Base-by-base conservation (phyloP, 495 filamentous ascomycete species). In the Penicillium coffeae region DNA sequence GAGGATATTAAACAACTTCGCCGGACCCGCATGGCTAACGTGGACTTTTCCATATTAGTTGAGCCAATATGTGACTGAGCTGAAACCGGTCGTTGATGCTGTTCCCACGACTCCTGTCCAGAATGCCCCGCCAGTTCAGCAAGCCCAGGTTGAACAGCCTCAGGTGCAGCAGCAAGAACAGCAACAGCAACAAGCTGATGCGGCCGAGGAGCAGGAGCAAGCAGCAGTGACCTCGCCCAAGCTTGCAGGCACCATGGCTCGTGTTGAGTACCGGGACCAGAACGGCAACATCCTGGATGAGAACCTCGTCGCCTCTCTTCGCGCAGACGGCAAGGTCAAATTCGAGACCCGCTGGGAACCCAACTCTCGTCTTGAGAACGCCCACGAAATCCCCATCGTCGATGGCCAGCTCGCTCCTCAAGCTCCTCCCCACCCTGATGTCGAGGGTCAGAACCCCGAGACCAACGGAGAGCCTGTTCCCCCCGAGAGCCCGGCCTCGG, bases 311-410 rank as follows among this genome's bases (percentile, higher is more conserved):
- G 81, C 85, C 55, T 84, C 81, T 1, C 80, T 98, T 20, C 77
- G 86, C 58, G 64, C 68, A 34, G 73, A 78, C 48, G 93, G 92
- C 56, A 92, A 95, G 69, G 90, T 97, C 20, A 86, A 87, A 50
- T 96, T 97, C 70, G 84, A 92, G 65, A 98, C 93, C 7, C 83
- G 85, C 45, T 96, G 96, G 60, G 92, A 96, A 72, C 94, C 91
- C 8, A 79, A 86, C 46, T 95, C 90, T 14, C 82, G 88, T 37
- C 50, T 71, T 42, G 51, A 57, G 18, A 55, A 73, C 39, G 70
- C 60, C 5, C 70, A 70, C 20, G 53, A 69, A n/a, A 60, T 73
- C 18, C 65, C 67, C 12, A 65, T 98, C 43, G 76, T 98, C 36
- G 89, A 97, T 62, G 75, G 74, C 27, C 65, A 71, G 47, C 65